Conservation (phyloP, 352 stramenopile species). For the Plasmopara muralis region DNA sequence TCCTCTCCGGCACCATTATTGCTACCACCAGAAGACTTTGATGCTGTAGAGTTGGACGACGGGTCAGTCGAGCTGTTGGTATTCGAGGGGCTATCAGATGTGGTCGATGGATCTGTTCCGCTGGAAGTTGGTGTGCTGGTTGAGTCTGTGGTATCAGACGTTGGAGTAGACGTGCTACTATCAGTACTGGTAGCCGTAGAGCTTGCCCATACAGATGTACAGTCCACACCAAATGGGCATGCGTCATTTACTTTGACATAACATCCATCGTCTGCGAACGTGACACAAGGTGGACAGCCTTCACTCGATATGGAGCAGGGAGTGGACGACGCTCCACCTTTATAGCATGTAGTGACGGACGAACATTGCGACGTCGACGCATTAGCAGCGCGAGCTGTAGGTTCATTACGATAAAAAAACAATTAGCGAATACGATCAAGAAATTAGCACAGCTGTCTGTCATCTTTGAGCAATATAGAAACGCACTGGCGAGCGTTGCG, state of each 20-base stretch:
- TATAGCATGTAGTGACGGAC: constrained; percentile 24
- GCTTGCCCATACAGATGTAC: constrained; percentile 17
- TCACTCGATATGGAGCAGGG: constrained; percentile 23
- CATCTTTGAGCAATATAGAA: neutral
- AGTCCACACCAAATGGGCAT: constrained; percentile 30
- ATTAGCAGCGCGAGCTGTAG: constrained; percentile 1
- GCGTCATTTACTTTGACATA: constrained; percentile 27
- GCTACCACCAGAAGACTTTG: constrained; percentile 10
- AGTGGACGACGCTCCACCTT: constrained; percentile 18
- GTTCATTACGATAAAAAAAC: neutral
- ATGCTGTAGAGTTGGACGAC: constrained; percentile 4
- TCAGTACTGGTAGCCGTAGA: constrained; percentile 9
- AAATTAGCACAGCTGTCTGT: neutral
- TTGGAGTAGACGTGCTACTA: constrained; percentile 12
- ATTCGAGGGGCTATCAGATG: no score
- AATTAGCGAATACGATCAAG: neutral
- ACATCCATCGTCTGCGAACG: constrained; percentile 31
- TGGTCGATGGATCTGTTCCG: constrained; percentile 3
- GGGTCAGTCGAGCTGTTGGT: neutral
- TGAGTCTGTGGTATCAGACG: constrained; percentile 6
- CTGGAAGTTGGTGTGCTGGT: constrained; percentile 10
- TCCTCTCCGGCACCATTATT: constrained; percentile 2
- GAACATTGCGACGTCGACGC: constrained; percentile 19
- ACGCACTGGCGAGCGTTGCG: constrained; percentile 11
- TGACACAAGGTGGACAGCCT: constrained; percentile 29